Evolutionary conservation across 176 grass and related monocot species (phyloP).

Genomic region (Phyllostachys edulis): DNA sequence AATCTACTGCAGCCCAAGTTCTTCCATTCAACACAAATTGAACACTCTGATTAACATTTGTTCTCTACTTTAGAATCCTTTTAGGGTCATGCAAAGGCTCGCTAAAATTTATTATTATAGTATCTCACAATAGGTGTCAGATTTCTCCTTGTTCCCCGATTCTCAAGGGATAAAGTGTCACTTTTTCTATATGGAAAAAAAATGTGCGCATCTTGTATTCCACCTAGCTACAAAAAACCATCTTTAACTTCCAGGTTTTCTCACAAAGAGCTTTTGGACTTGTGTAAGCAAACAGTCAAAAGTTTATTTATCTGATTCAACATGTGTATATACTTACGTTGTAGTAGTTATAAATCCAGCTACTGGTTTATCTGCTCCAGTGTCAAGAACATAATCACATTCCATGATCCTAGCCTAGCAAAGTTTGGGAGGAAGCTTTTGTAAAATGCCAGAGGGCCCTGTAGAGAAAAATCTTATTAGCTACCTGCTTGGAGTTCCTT

Average conservation of each 20-base stretch:
- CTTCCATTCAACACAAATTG: not conserved
- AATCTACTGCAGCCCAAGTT: constrained; percentile 3
- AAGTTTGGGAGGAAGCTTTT: constrained; percentile 91
- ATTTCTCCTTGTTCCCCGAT: constrained; percentile 34
- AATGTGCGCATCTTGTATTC: not conserved
- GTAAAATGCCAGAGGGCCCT: constrained; percentile 92
- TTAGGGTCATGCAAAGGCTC: not conserved
- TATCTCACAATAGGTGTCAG: not conserved
- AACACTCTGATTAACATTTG: not conserved
- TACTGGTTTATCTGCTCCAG: constrained; percentile 71
- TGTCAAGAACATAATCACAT: constrained; percentile 99
- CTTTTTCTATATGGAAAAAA: not conserved
- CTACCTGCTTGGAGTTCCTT: not conserved
- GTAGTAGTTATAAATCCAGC: not conserved
- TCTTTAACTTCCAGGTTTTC: constrained; percentile 40
- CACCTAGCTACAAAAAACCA: too few relatives aligned
- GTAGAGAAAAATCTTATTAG: constrained; percentile 11
- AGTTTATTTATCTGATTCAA: not conserved
- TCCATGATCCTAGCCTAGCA: constrained; percentile 93
- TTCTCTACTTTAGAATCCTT: not conserved
- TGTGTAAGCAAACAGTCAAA: constrained; percentile 22
- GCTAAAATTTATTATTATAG: constrained; percentile 9
- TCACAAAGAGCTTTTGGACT: constrained; percentile 73
- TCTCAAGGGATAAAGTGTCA: not conserved
- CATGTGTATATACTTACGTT: not conserved